A percentile compares a stretch with the other conserved stretches of the same genome.
These are phyloP conservation scores for Nakazawaea sp. DNA, from an alignment of 805 yeast species.

Conservation along the genomic window DNA sequence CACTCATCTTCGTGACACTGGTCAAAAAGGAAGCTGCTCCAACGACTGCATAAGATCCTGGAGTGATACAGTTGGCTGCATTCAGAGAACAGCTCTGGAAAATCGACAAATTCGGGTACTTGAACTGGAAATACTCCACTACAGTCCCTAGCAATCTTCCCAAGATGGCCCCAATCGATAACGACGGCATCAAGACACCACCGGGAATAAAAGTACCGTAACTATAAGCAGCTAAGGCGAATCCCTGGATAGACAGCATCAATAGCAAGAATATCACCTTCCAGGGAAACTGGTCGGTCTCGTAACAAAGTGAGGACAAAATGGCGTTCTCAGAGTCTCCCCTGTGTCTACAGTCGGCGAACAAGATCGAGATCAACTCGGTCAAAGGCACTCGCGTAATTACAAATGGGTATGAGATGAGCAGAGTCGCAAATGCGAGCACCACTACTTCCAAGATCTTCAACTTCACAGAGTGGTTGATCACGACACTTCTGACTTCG, in stretches of 20 bases:
- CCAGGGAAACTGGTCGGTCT: conserved; percentile 29
- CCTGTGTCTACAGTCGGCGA: conserved; percentile 51
- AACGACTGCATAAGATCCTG: conserved; percentile 83
- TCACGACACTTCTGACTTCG: conserved; percentile 19
- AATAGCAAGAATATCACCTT: conserved; percentile 21
- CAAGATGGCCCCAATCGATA: conserved; percentile 53
- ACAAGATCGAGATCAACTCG: conserved; percentile 51
- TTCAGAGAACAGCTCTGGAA: conserved; percentile 33
- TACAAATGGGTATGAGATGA: conserved; percentile 48
- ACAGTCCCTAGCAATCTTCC: conserved; percentile 53
- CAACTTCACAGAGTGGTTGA: conserved; percentile 18
- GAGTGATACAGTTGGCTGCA: conserved; percentile 53
- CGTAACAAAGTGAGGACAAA: conserved; percentile 15
- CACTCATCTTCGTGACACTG: conserved; percentile 75
- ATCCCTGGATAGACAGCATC: conserved; percentile 41
- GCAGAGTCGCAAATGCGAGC: conserved; percentile 43
- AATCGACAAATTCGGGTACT: conserved; percentile 27
- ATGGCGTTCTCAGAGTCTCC: conserved; percentile 6
- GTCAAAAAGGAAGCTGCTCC: conserved; percentile 83
- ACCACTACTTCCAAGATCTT: conserved; percentile 41
- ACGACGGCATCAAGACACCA: conserved; percentile 58
- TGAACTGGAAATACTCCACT: conserved; percentile 38
- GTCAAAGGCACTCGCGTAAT: conserved; percentile 50
- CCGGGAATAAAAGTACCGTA: conserved; percentile 68
- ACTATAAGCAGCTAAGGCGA: conserved; percentile 57